These are phyloP conservation scores for Keithomyces neogunnii DNA, from an alignment of 2,329 filamentous ascomycete species.

Conservation along the genomic window DNA sequence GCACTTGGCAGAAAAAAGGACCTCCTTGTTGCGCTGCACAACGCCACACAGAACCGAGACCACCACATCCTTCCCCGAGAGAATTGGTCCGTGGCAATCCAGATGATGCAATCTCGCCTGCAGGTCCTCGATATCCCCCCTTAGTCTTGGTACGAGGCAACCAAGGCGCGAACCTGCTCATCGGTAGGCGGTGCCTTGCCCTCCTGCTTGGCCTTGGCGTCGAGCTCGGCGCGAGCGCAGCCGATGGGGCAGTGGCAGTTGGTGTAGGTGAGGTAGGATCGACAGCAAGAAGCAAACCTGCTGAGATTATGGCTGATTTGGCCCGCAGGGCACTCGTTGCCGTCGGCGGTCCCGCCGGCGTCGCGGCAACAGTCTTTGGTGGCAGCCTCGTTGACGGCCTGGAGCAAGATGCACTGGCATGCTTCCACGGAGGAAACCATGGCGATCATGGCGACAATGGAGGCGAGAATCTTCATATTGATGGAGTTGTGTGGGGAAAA, in stretches of 20 bases:
- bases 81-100: too few species aligned
- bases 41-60: too few species aligned
- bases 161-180: too few species aligned
- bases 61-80: too few species aligned
- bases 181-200: too few species aligned
- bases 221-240: background rate
- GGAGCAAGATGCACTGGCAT: background rate
- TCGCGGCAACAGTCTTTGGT: background rate
- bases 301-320: background rate
- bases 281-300: conserved; percentile 1
- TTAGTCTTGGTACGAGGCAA: too few species aligned
- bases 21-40: too few species aligned
- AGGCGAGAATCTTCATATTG: conserved; percentile 3
- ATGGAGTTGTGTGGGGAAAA: background rate
- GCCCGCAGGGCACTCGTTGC: conserved; percentile 1
- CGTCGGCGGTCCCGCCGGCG: background rate
- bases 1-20: too few species aligned
- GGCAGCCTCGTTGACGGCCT: background rate
- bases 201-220: too few species aligned
- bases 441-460: background rate
- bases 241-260: conserved; percentile 2
- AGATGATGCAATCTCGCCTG: too few species aligned
- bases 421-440: conserved; percentile 3
- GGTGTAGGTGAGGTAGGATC: background rate
- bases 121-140: too few species aligned